Evolutionary conservation across 2,329 filamentous ascomycete genomes (phyloP), one percentile per base, ranked within the genome.

Genomic region (Beauveria sp.): DNA sequence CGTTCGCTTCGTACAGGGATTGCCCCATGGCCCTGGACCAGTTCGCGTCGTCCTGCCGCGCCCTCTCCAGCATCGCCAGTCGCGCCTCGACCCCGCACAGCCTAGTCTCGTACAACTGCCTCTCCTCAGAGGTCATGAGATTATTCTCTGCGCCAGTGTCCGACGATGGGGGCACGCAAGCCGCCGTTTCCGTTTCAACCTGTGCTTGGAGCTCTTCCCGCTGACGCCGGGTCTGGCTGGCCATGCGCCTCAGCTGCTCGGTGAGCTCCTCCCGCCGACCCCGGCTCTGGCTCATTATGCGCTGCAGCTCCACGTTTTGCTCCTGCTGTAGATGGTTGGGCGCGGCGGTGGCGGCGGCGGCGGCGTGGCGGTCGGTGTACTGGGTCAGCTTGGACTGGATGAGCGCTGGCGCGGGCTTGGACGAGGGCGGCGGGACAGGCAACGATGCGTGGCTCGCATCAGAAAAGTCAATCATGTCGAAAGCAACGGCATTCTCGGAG

Each of bases 1-100:
- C 53, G 50, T 62, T 62, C 4, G 60, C 60, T 8, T 57, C 60
- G 20, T 52, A 52, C 38, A 62, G 18, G 42, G 52, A 62, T 18
- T 20, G 20, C 14, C 53, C 26, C 46, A 57, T 62, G 7, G 53
- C 5, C 14, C 53, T 20, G 7, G 46, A 46, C 60, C 60, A 62
- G n/a, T 14, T 28, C 38, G 46, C 26, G 7, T 52, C 53, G 3
- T 58, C 26, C 20, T 6, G 26, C 5, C 34, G 60, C 34, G 31
- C 20, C 12, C 16, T 52, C 34, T 62, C 60, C 24, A 62, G 46
- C n/a, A 7, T 38, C 3, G 38, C 40, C 9, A 62, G 7, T 14
- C 53, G 16, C 14, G 22, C 24, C 38, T 62, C 60, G 22, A 57
- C 5, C 38, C 45, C 52, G 14, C 24, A 18, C 14, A 57, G 43